Base-by-base conservation (phyloP, 2,329 filamentous ascomycete genomes). In the Grosmannia penicillata region DNA sequence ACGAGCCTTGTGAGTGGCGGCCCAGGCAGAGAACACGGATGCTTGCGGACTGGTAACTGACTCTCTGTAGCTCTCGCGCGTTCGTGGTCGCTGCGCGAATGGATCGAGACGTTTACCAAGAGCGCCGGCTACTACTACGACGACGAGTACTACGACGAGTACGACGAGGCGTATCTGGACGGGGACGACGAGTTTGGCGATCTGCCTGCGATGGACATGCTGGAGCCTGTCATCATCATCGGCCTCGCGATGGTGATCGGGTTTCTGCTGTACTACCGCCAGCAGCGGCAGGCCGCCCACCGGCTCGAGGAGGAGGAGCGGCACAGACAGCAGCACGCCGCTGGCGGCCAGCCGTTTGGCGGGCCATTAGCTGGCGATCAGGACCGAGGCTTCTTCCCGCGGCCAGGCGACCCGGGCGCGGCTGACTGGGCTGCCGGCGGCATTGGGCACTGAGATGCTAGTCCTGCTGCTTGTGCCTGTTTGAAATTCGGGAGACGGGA, bases 221-320 rank as follows among this genome's bases (percentile, higher is more conserved):
- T 95, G 10, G 91, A 96, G 57, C 89, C 81, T 31, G 59, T 95
- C 19, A 64, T 93, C 32, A 93, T 98, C 44, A 65, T 95, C 13
- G 78, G 73, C 2, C 62, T 96, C 13, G 78, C 82, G 1, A 75
- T 77, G 13, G 75, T 76, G 1, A 65, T 96, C 38, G 75, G 82
- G 0, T 72, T 82, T 37, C 63, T 96, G 24, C 68, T 96, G 14
- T 93, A 86, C 57, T 89, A 91, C 55, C 68, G 83, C 17, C 78
- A 84, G 45, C 76, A 75, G 52, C 65, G 75, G 43, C 80, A 84
- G 51, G 65, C 78, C 47, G 66, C 62, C 23, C 65, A 69, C 37
- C 58, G 57, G 33, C 54, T 59, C 36, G 50, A 51, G 15, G 56
- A 63, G 44, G 57, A 60, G 40, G 59, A 62, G 46, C 53, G 53